Conservation (phyloP, 345 rosid species). For the Eutrema heterophyllum region DNA sequence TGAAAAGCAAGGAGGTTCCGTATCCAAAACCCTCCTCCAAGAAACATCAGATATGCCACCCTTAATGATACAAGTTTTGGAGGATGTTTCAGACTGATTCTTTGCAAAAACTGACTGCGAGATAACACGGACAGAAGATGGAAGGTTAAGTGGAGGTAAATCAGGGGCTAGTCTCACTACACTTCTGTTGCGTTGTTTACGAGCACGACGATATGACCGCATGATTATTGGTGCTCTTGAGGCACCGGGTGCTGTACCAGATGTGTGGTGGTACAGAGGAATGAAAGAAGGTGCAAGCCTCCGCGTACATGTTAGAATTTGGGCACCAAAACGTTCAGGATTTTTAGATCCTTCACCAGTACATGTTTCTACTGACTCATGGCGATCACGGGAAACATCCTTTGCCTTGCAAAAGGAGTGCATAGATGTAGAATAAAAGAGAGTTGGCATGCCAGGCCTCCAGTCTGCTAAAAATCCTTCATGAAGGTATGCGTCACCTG, state of each 20-base stretch:
- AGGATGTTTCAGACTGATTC: slow-evolving; percentile 39
- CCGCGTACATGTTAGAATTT: slow-evolving; percentile 28
- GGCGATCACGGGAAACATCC: slow-evolving; percentile 21
- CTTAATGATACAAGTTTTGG: slow-evolving; percentile 28
- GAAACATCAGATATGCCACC: slow-evolving; percentile 30
- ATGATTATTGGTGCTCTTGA: slow-evolving; percentile 38
- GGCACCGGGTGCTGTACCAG: slow-evolving; percentile 22
- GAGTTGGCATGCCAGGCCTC: slow-evolving; percentile 51
- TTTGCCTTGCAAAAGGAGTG: slow-evolving; percentile 30
- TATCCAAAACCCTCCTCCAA: slow-evolving; percentile 36
- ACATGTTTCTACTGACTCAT: slow-evolving; percentile 4
- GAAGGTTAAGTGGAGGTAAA: slow-evolving; percentile 92
- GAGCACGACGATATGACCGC: slow-evolving; percentile 46
- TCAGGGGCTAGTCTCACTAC: slow-evolving; percentile 93
- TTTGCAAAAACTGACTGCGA: slow-evolving; percentile 57
- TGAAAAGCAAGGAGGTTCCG: slow-evolving; percentile 33
- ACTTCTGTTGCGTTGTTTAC: slow-evolving; percentile 38
- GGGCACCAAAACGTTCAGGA: slow-evolving; percentile 31
- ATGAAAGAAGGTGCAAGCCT: slow-evolving; percentile 29
- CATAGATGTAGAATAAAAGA: slow-evolving; percentile 29
- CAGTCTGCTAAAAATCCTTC: slow-evolving; percentile 85
- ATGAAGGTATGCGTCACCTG: slow-evolving; percentile 69
- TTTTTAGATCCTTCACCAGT: slow-evolving; percentile 34
- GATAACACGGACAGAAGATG: slow-evolving; percentile 77
- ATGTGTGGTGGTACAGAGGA: slow-evolving; percentile 26